These are phyloP conservation scores for Dittrichia graveolens DNA, from an alignment of 129 eudicot species.

Conservation along the genomic window DNA sequence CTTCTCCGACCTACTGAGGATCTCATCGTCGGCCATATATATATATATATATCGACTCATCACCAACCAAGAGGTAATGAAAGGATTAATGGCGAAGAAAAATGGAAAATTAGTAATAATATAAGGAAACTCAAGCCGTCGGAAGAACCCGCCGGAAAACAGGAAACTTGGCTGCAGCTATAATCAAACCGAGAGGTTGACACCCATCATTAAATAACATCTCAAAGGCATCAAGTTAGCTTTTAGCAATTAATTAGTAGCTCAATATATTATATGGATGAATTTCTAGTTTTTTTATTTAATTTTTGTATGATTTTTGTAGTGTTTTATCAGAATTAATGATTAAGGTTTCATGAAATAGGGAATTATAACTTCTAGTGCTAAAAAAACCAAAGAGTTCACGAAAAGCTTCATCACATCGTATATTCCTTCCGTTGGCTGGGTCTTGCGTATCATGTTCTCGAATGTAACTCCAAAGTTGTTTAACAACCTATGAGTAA, in stretches of 20 bases:
- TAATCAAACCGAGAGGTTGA: slow-evolving; percentile 63
- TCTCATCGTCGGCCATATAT: slow-evolving; percentile 83
- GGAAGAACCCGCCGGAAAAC: slow-evolving; percentile 20
- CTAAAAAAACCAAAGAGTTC: slow-evolving; percentile 61
- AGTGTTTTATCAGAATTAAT: no score
- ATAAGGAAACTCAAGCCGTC: slow-evolving; percentile 22
- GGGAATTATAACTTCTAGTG: no score
- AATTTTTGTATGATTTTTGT: no score
- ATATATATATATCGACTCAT: slow-evolving; percentile 94
- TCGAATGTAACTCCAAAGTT: slow-evolving; percentile 74
- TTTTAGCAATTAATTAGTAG: no score
- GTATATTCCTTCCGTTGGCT: slow-evolving; percentile 57
- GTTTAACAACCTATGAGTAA: slow-evolving; percentile 78
- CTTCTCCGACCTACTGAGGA: slow-evolving; percentile 82
- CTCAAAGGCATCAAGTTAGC: slow-evolving; percentile 65
- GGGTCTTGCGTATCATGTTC: slow-evolving; percentile 83
- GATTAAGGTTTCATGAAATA: no score
- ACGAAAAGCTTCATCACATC: slow-evolving; percentile 70
- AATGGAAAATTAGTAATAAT: slow-evolving; percentile 58
- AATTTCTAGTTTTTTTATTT: no score
- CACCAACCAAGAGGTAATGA: slow-evolving; percentile 83
- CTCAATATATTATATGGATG: no score
- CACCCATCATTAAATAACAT: slow-evolving; percentile 81
- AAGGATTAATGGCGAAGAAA: slow-evolving; percentile 82
- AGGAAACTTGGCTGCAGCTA: no score